Evolutionary conservation across 768 basidiomycete species (phyloP).

Genomic region (Pisolithus marmoratus): DNA sequence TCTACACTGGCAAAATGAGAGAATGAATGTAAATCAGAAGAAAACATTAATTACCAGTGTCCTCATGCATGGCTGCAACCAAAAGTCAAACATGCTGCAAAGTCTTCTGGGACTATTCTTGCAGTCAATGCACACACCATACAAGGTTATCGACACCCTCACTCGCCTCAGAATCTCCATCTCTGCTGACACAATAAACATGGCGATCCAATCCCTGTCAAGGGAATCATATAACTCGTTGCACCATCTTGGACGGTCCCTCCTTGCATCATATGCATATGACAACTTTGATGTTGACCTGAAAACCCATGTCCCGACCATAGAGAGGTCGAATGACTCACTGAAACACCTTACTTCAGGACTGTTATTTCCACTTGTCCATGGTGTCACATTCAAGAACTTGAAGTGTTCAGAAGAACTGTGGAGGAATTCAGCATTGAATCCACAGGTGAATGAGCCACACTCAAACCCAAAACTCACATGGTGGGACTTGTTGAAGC

Average conservation of each 20-base stretch:
- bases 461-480: too few species aligned
- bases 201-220: slow-evolving; percentile 20
- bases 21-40: slow-evolving; percentile 2
- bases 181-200: slow-evolving; percentile 20
- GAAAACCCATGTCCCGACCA: slow-evolving; percentile 23
- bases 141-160: slow-evolving; percentile 24
- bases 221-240: slow-evolving; percentile 13
- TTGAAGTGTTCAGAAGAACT: slow-evolving; percentile 29
- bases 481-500: too few species aligned
- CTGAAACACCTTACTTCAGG: slow-evolving; percentile 23
- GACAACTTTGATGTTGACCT: slow-evolving; percentile 41
- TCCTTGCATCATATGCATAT: slow-evolving; percentile 28
- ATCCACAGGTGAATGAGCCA: slow-evolving; percentile 2
- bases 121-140: slow-evolving; percentile 22
- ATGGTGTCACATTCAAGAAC: slow-evolving; percentile 18
- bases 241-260: slow-evolving; percentile 15
- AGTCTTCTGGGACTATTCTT: slow-evolving; percentile 7
- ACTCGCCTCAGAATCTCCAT: slow-evolving; percentile 26
- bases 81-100: slow-evolving; percentile 7
- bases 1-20: too few species aligned
- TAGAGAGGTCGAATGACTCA: slow-evolving; percentile 20
- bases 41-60: slow-evolving; percentile 10
- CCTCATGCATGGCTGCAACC: slow-evolving; percentile 27
- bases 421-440: slow-evolving; percentile 26
- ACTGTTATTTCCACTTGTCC: slow-evolving; percentile 14